Base-by-base conservation (phyloP, 495 filamentous ascomycete species). In the Penicillium macrosclerotiorum region DNA sequence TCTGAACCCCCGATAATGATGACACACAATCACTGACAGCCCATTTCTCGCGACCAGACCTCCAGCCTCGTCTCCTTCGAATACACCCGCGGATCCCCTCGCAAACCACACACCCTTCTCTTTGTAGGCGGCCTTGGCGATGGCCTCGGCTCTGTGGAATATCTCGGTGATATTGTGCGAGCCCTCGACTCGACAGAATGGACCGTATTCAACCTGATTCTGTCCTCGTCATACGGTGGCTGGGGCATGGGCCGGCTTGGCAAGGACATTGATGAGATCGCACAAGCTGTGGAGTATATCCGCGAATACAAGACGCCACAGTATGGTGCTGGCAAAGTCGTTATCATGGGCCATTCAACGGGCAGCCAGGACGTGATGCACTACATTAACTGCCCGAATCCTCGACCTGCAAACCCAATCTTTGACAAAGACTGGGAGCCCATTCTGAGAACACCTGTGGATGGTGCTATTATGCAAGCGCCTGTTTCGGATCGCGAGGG, bases 301-400 rank as follows among this genome's bases (percentile, higher is more conserved):
- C 71, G 68, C 1, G 37, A 49, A 9, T 62, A 66, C 24, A 64
- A 66, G 38, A 42, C 37, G 7, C 53, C 55, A 0, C 48, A 52
- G n/a, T 68, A 49, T 32, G 54, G 59, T 0, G 12, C 40, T 8
- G 54, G 59, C 17, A 65, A 58, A 31, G 51, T 67, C 8, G 62
- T 62, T 6, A 40, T 66, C 8, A 66, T 97, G 77, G 92, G 92
- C 13, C 88, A 94, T 51, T 90, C 85, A 11, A 88, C 84, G 0
- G 92, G 92, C 0, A 87, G 85, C 45, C 92, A 94, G 70, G 89
- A 92, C 56, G 81, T 86, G 32, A 74, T 96, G 72, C 80, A 87
- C 44, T 94, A 91, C 54, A 64, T 86, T 13, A 62, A 59, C 25
- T 55, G 57, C 20, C 59, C 59, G 5, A 68, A 65, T 22, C 69